Base-by-base conservation (phyloP, 2,329 filamentous ascomycete genomes). In the Cladophialophora bantiana region DNA sequence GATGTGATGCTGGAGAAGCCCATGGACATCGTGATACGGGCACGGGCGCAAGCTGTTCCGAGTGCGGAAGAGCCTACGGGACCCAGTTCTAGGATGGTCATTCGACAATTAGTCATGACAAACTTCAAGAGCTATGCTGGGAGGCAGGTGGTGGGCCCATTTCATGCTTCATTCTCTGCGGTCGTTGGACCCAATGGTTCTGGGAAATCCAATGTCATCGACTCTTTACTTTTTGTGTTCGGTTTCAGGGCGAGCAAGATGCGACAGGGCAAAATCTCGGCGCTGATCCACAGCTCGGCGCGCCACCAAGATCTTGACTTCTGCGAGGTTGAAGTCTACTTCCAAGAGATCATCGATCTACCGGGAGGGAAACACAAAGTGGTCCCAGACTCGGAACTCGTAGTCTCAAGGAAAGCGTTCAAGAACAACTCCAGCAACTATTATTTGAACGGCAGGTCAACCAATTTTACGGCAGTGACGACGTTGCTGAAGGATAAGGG, bases 81-180 rank as follows among this genome's bases (percentile, higher is more conserved):
- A 0, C 91, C 93, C 1, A 96, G 94, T 77, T 84, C 93, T 60
- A 90, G 95, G 61, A 94, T 95, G 71, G 94, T 98, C 62, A 94
- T 99, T 71, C 95, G 92, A 18, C 93, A 97, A 76, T 84, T 99
- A 57, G 89, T 96, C 67, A 85, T 99, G 73, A 96, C 88, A 71
- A 99, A 99, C 79, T 99, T 99, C 87, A 99, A 99, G 83, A 98
- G 94, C 82, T 99, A 99, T 77, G 95, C 95, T 15, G 95, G 95
- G 3, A 85, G 91, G 68, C 95, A 99, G 78, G 90, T 96, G 80
- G 95, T 99, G 66, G 95, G 95, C 0, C 95, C 95, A 0, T 99
- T 99, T 78, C 95, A 99, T 77, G 87, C 92, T 1, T 99, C 95
- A 0, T 99, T 99, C 80, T 97, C 95, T 1, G 97, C 95, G 0